These are phyloP conservation scores for Aspergillus sp. DNA, from an alignment of 2,329 filamentous ascomycete species.

Conservation along the genomic window DNA sequence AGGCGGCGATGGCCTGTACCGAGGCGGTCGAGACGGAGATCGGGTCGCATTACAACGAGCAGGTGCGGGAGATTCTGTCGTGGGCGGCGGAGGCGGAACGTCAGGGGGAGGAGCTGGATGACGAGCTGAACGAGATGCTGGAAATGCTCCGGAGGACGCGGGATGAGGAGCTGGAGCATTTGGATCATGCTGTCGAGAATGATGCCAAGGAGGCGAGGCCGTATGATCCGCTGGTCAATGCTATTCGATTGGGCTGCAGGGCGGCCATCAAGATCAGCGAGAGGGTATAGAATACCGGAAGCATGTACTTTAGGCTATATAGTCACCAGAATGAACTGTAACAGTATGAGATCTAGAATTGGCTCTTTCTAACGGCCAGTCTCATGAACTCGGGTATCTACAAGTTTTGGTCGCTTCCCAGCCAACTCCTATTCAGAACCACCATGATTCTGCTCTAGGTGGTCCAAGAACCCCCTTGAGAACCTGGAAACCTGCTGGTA, in stretches of 20 bases:
- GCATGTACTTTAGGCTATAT: neutral
- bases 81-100: slow-evolving; percentile 70
- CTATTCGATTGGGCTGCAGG: slow-evolving; percentile 82
- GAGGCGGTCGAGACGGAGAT: slow-evolving; percentile 99
- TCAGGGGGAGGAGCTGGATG: slow-evolving; percentile 69
- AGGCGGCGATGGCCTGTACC: slow-evolving; percentile 97
- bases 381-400: neutral
- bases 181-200: slow-evolving; percentile 89
- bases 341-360: neutral
- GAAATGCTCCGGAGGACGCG: slow-evolving; percentile 69
- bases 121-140: slow-evolving; percentile 65
- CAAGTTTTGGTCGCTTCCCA: too few species aligned
- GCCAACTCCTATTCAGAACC: too few species aligned
- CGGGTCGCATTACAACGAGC: slow-evolving; percentile 86
- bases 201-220: slow-evolving; percentile 84
- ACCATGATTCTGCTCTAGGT: slow-evolving; percentile 33
- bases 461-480: slow-evolving; percentile 63
- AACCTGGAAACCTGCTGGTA: slow-evolving; percentile 76
- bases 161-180: slow-evolving; percentile 92
- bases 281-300: slow-evolving; percentile 25
- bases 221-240: slow-evolving; percentile 76
- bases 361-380: neutral
- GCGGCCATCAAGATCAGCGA: slow-evolving; percentile 82
- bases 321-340: neutral
- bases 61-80: slow-evolving; percentile 70